Base-by-base conservation (phyloP, 23 red algal species). In the Gracilaria gracilis region DNA sequence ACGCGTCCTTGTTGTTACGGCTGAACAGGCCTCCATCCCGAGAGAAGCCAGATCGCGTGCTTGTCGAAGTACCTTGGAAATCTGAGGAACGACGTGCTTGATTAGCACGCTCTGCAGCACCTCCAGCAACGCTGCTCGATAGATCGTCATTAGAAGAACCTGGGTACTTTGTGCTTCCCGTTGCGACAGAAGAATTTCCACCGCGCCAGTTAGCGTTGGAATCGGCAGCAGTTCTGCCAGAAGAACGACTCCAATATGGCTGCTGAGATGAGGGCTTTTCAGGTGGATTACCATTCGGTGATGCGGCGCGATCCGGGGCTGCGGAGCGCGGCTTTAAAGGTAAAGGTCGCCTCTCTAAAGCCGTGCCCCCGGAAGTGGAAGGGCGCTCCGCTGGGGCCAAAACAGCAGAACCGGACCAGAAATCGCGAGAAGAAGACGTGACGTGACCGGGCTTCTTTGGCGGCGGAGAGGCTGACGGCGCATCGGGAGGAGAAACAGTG, bases 321-420 rank as follows among this genome's bases (percentile, higher is more conserved):
- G 57, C 32, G 57, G 71, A 80, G 12, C 92, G 92, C 25, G 92
- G 92, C 77, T 94, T 94, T 23, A 94, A 72, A 37, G 92, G 57
- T 23, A 93, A 57, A n/a, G 92, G 92, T 51, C 92, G 83, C 27
- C 92, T 48, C 77, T 94, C 92, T 32, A 70, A 23, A 55, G 90
- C 46, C 33, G 73, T 67, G 46, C 42, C 23, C 12, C 62, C 64
- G 33, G 80, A 37, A 29, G 90, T 47, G 23, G 71, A 51, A 1
- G 92, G 92, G 25, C 92, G 81, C 75, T 94, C 92, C 20, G 82
- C 92, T 23, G 92, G 64, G 48, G 92, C 92, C 13, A 94, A 82
- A 37, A 75, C 62, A 28, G 92, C 72, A 39, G 82, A 78, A 36
- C 92, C 84, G 28, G 92, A 87, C 92, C 92, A 94, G 55, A 94